phyloP scores from a whole-genome alignment of 805 yeast genomes.

The Ogataea trehalophila region DNA sequence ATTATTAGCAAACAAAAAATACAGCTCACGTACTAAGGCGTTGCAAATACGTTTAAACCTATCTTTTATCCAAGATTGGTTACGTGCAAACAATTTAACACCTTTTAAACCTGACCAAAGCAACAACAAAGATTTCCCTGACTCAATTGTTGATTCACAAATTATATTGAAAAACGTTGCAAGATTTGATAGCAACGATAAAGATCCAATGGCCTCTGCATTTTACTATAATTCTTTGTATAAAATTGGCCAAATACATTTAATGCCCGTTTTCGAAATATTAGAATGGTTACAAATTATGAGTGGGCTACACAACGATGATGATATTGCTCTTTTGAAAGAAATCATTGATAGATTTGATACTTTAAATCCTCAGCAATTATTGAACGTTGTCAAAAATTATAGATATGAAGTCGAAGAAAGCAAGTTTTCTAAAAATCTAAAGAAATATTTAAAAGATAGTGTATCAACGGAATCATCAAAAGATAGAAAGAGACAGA shows the following conservation, averaged over 20 bases:
- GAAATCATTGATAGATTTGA: conserved; percentile 50
- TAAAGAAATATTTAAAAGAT: conserved; percentile 39
- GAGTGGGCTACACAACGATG: conserved; percentile 46
- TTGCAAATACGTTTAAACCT: conserved; percentile 85
- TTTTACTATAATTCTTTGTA: conserved; percentile 64
- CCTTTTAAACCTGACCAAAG: conserved; percentile 32
- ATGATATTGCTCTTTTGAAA: conserved; percentile 57
- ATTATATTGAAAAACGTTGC: conserved; percentile 25
- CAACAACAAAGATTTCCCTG: conserved; percentile 29
- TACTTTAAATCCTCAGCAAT: conserved; percentile 60
- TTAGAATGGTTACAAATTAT: conserved; percentile 90
- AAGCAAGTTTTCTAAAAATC: conserved; percentile 51
- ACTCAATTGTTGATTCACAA: conserved; percentile 23
- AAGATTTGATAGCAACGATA: conserved; percentile 24
- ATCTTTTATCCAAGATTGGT: conserved; percentile 91
- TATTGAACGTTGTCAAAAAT: conserved; percentile 63
- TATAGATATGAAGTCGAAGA: conserved; percentile 87
- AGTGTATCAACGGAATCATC: conserved; percentile 11
- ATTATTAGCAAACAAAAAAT: conserved; percentile 60
- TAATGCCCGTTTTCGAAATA: conserved; percentile 71
- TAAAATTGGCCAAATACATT: conserved; percentile 59
- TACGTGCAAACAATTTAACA: conserved; percentile 58
- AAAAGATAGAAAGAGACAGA: conserved; percentile 8
- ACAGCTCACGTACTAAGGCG: conserved; percentile 76
- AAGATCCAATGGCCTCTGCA: conserved; percentile 43